Conservation (phyloP, 2,329 filamentous ascomycete species). For the Coniochaeta pulveracea region DNA sequence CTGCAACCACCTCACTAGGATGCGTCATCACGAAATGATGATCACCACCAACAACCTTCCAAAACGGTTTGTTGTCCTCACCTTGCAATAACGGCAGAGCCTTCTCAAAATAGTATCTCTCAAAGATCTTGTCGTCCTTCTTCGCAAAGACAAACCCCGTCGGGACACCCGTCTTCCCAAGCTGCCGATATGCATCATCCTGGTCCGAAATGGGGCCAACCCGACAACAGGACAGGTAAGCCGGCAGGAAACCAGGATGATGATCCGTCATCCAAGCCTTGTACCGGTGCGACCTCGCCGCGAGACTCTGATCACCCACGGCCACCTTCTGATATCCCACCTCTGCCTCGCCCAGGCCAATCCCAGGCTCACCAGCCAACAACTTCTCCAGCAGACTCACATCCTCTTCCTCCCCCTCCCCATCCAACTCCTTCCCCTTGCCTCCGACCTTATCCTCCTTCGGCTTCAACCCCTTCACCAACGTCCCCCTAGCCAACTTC, state of each 20-base stretch:
- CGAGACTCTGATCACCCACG: constrained; percentile 22
- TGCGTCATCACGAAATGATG: constrained; percentile 56
- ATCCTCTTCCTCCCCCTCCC: constrained; percentile 1
- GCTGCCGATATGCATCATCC: constrained; percentile 34
- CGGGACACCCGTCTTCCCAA: constrained; percentile 29
- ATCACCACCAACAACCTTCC: constrained; percentile 38
- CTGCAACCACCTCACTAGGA: constrained; percentile 27
- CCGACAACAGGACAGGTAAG: constrained; percentile 47
- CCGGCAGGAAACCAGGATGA: constrained; percentile 46
- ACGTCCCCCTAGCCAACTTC: constrained; percentile 32
- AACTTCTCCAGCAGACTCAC: neutral
- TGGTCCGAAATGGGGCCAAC: constrained; percentile 42
- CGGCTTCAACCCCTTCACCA: too few species aligned
- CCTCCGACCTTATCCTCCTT: too few species aligned
- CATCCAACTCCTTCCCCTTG: constrained; percentile 14
- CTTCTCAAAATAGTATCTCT: constrained; percentile 34
- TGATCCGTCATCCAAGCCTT: constrained; percentile 47
- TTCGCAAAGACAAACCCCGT: constrained; percentile 40
- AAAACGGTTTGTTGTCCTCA: constrained; percentile 29
- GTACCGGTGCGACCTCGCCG: constrained; percentile 34
- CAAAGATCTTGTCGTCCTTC: constrained; percentile 39
- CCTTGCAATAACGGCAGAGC: constrained; percentile 40
- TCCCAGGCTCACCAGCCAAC: constrained; percentile 18
- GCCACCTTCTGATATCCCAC: constrained; percentile 15
- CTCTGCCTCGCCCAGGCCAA: constrained; percentile 11